Base-by-base conservation (phyloP, 2,329 filamentous ascomycete species). In the Trichoderma sp. region DNA sequence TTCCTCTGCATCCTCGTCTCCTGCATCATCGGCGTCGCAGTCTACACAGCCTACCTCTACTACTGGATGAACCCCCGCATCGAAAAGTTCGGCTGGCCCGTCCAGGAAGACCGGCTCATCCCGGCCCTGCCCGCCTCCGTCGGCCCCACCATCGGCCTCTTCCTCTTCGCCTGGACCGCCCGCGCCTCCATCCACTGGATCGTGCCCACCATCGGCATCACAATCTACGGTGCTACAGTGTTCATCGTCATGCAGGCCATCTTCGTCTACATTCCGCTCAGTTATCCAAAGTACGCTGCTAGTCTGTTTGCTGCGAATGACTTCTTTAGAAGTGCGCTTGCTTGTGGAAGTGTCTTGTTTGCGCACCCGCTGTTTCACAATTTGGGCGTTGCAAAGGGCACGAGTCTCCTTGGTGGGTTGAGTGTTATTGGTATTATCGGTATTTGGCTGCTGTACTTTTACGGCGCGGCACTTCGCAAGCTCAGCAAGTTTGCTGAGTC, bases 1-100 rank as follows among this genome's bases (percentile, higher is more conserved):
- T 91, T 91, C 81, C 81, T 89, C 63, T 87, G 85, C 74, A 84
- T 91, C 75, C 81, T 89, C 30, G 84, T 90, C n/a, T 83, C 87
- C 11, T 88, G 86, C 76, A 71, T 88, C 7, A 76, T 90, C 70
- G 87, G 85, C 50, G 80, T 88, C 50, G 80, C 76, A 61, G 72
- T 82, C 59, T 90, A 88, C 79, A 77, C 79, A 71, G 76, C 80
- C 62, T 90, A 89, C 79, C 81, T 89, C 50, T 82, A 84, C 79
- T 86, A 80, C 76, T 85, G 84, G 78, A 78, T 88, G 76, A 83
- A 85, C 74, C 86, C 84, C 1, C 84, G 85, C 72, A 86, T 88
- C 76, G 74, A 74, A 30, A 82, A 81, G 67, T 80, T 81, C 71
- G 87, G 87, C 71, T 84, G 86, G 74, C 84, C 85, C 3, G 79